Evolutionary conservation across 2,329 filamentous ascomycete species (phyloP).

Genomic region (Clonostachys rosea): DNA sequence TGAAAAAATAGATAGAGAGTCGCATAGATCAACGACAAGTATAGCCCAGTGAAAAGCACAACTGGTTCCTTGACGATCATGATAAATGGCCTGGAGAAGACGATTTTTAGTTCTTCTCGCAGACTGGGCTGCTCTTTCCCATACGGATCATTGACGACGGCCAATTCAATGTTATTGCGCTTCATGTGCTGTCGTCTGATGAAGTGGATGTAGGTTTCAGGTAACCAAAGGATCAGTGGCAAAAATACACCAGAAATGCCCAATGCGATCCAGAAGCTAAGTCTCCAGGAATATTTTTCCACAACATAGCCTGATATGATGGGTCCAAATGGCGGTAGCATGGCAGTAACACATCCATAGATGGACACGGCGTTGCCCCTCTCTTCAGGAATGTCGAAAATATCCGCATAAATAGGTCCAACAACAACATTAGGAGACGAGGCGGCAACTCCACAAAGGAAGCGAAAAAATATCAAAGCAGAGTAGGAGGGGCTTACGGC

Average conservation of each 20-base stretch:
- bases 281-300: not conserved
- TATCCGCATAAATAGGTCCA: conserved; percentile 22
- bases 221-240: not conserved
- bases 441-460: conserved; percentile 20
- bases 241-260: not conserved
- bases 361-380: not conserved
- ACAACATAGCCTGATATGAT: conserved; percentile 18
- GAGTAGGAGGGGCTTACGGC: conserved; percentile 34
- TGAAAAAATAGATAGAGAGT: not conserved
- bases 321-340: not conserved
- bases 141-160: not conserved
- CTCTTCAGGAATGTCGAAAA: conserved; percentile 11
- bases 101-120: conserved; percentile 39
- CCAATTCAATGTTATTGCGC: conserved; percentile 40
- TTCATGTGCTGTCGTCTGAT: conserved; percentile 47
- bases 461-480: conserved; percentile 33
- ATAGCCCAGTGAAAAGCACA: not conserved
- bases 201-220: conserved; percentile 35
- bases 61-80: not conserved
- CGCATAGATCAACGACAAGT: not conserved
- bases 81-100: not conserved
- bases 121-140: conserved; percentile 47
- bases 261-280: not conserved
- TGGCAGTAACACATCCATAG: not conserved
- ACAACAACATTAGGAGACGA: conserved; percentile 23